phyloP scores from a whole-genome alignment of 352 stramenopile genomes.

The Globisporangium alternatum region DNA sequence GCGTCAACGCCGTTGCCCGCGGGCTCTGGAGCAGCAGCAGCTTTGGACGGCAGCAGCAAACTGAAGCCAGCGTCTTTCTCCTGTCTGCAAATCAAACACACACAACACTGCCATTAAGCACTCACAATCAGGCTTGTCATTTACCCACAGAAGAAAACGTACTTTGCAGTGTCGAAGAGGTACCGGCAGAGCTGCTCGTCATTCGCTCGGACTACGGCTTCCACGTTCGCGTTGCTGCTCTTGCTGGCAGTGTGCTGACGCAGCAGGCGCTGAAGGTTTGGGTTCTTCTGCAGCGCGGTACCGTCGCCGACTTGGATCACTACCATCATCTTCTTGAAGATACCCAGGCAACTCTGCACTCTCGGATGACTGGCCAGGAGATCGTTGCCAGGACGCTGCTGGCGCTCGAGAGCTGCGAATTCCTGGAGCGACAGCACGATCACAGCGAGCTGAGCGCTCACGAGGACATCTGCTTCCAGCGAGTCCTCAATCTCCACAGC shows the following conservation, averaged over 20 bases:
- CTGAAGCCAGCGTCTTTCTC: constrained; percentile 39
- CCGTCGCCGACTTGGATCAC: constrained; percentile 23
- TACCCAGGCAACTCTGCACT: constrained; percentile 25
- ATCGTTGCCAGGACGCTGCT: constrained; percentile 22
- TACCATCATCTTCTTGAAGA: constrained; percentile 62
- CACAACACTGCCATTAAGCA: not conserved
- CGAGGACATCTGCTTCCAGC: constrained; percentile 44
- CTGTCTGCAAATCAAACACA: constrained; percentile 16
- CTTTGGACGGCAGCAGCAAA: constrained; percentile 17
- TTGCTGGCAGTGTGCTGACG: constrained; percentile 10
- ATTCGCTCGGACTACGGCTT: constrained; percentile 12
- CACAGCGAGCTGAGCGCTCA: constrained; percentile 38
- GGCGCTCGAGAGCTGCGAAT: constrained; percentile 20
- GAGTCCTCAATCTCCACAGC: constrained; percentile 36
- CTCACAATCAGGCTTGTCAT: not conserved
- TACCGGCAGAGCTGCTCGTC: constrained; percentile 12
- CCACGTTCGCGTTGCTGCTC: constrained; percentile 25
- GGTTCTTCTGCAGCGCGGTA: constrained; percentile 1
- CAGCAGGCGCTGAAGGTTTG: constrained; percentile 22
- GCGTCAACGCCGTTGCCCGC: constrained; percentile 29
- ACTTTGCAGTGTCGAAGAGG: constrained; percentile 16
- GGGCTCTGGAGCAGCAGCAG: not conserved
- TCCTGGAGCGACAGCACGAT: constrained; percentile 24
- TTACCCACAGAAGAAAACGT: not conserved
- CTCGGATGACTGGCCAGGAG: constrained; percentile 26